Base-by-base conservation (phyloP, 2,329 filamentous ascomycete species). In the Nemania diffusa region DNA sequence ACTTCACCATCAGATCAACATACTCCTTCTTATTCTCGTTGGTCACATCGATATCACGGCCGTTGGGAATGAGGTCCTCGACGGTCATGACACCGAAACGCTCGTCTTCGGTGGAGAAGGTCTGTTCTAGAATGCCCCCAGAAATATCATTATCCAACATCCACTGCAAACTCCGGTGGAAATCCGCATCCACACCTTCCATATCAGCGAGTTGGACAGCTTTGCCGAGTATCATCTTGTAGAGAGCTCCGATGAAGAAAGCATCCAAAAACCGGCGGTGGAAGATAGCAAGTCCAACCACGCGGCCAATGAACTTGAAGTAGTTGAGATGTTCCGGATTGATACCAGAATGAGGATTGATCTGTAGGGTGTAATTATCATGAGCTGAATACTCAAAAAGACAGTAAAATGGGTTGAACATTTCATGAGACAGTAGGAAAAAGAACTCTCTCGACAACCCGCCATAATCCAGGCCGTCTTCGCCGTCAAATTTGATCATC, bases 321-420 rank as follows among this genome's bases (percentile, higher is more conserved):
- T 98, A 99, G 80, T 97, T 98, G 76, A 99, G 85, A 88, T 99
- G 96, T 82, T 99, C 96, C 0, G 96, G 96, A 81, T 99, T 99
- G 82, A 99, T 98, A 71, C 96, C 96, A 22, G 96, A 99, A 81
- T 99, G 96, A 52, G 96, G 96, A 83, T 99, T 99, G 84, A 99
- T 99, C 82, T 99, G 96, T 62, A 99, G 91, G 32, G 96, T 99
- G 83, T 99, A 99, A 84, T 99, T 99, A 88, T 99, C 96, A 84
- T 99, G 96, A 44, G 96, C 96, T 27, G 96, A 98, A 81, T 99
- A 99, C 83, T 99, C 96, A 84, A 99, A 99, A 61, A 99, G 86
- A 80, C 96, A 99, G 84, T 99, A 99, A 83, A 99, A 99, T 34
- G 96, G 96, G 81, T 99, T 99, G 84, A 99, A 99, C 96, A 99